A percentile compares a stretch with the other conserved stretches of the same genome.
These are phyloP conservation scores for Colletotrichum brevisporum DNA, from an alignment of 2,329 filamentous ascomycete species.

Conservation along the genomic window DNA sequence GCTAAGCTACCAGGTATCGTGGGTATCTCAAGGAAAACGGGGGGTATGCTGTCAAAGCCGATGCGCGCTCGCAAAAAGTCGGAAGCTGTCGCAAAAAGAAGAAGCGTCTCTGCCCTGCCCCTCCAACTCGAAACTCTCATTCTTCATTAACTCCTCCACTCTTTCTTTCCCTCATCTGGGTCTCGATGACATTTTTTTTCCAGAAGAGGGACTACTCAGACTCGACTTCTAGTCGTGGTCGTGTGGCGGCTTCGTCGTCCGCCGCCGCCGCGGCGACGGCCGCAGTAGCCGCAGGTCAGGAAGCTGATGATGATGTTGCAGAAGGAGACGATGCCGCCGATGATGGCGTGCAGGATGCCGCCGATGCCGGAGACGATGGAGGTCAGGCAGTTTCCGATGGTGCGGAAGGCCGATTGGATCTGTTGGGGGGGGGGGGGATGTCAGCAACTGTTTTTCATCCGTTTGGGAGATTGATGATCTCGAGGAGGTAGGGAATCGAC, in stretches of 20 bases:
- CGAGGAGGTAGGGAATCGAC: constrained; percentile 50
- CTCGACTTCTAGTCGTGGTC: constrained; percentile 49
- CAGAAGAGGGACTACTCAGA: constrained; percentile 45
- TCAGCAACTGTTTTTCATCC: constrained; percentile 29
- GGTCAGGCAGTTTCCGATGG: constrained; percentile 78
- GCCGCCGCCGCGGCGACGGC: constrained; percentile 48
- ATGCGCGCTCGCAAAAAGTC: background rate
- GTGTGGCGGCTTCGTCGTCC: constrained; percentile 45
- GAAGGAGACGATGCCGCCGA: constrained; percentile 76
- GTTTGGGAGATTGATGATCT: constrained; percentile 39
- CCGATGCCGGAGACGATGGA: constrained; percentile 78
- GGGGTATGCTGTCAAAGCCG: constrained; percentile 15
- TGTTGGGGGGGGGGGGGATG: constrained; percentile 47
- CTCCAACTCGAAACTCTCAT: background rate
- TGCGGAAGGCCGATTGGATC: constrained; percentile 72
- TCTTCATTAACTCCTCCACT: too few relatives aligned
- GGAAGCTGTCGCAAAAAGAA: constrained; percentile 2
- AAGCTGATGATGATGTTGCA: constrained; percentile 77
- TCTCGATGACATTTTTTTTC: background rate
- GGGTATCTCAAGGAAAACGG: constrained; percentile 33
- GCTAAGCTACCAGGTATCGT: constrained; percentile 35
- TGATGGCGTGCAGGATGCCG: constrained; percentile 74
- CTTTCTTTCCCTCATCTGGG: constrained; percentile 11
- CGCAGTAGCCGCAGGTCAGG: constrained; percentile 69
- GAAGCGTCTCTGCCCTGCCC: background rate